Evolutionary conservation across 176 grass and related monocot genomes (phyloP).

Genomic region (Hordeum marinum): DNA sequence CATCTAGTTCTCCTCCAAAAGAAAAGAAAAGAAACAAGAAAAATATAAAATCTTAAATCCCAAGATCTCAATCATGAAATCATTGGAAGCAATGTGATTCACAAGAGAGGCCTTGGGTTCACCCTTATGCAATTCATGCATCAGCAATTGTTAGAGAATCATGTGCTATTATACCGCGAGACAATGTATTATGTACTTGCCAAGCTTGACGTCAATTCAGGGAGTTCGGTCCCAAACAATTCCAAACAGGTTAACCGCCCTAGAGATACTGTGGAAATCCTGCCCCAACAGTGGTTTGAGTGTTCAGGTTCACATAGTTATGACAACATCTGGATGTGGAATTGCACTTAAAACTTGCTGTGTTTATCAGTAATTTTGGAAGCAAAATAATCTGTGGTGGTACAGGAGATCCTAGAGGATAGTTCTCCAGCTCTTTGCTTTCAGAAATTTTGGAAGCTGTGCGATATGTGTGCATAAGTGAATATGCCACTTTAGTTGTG

Average conservation of each 20-base stretch:
- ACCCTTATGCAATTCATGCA: neutral
- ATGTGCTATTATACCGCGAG: slow-evolving; percentile 29
- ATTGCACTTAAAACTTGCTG: slow-evolving; percentile 77
- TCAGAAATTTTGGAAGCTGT: slow-evolving; percentile 15
- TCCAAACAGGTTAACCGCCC: slow-evolving; percentile 81
- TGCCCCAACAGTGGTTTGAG: slow-evolving; percentile 46
- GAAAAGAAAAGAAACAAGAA: neutral
- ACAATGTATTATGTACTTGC: slow-evolving; percentile 61
- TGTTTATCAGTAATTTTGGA: slow-evolving; percentile 76
- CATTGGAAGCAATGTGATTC: too few species aligned
- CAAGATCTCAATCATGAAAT: neutral
- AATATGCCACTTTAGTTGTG: too few species aligned
- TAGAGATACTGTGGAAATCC: slow-evolving; percentile 64
- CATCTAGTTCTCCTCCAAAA: neutral
- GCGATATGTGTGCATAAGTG: too few species aligned
- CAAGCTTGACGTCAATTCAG: slow-evolving; percentile 79
- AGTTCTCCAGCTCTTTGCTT: slow-evolving; percentile 50
- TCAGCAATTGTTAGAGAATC: neutral
- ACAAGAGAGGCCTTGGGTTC: neutral
- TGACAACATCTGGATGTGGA: slow-evolving; percentile 67
- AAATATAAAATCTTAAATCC: neutral
- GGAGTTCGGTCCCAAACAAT: slow-evolving; percentile 48
- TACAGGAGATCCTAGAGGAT: slow-evolving; percentile 24
- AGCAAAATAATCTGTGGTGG: slow-evolving; percentile 54
- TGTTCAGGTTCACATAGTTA: slow-evolving; percentile 5